A percentile compares a stretch with the other conserved stretches of the same genome.
Evolutionary conservation across 257 asterid species (phyloP).

Genomic region (Lycium ferocissimum): DNA sequence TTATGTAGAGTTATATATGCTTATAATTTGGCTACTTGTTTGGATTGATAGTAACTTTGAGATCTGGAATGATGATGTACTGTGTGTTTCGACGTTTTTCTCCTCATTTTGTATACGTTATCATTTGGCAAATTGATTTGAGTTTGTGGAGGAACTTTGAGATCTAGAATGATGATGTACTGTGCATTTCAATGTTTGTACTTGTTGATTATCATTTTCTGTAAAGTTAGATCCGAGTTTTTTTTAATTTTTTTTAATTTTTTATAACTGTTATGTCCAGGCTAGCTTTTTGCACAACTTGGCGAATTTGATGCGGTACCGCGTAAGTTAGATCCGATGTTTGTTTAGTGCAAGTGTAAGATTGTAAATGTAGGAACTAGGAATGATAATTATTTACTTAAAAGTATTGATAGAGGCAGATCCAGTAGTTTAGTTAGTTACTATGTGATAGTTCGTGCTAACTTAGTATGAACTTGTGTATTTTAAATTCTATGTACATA

Average conservation of each 20-base stretch:
- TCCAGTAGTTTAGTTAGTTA: neutral
- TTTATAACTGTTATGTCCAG: no score
- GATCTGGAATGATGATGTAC: no score
- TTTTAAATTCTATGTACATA: neutral
- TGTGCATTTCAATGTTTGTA: neutral
- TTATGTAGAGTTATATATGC: no score
- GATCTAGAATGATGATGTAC: slow-evolving; percentile 35
- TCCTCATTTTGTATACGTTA: neutral
- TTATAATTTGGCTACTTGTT: no score
- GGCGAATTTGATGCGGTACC: no score
- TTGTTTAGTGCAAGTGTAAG: neutral
- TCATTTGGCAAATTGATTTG: neutral
- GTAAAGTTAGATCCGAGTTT: neutral
- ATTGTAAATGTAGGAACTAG: neutral
- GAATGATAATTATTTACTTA: neutral
- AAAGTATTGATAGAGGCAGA: neutral
- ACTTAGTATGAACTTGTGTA: neutral
- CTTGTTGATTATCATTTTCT: neutral
- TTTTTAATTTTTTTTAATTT: no score
- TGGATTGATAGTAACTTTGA: no score
- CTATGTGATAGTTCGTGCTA: neutral
- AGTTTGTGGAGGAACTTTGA: slow-evolving; percentile 4
- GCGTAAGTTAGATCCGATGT: no score
- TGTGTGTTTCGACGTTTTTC: no score
- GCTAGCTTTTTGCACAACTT: no score